Evolutionary conservation across 768 basidiomycete genomes (phyloP), one percentile per base, ranked within the genome.

Genomic region (Inosperma sp.): DNA sequence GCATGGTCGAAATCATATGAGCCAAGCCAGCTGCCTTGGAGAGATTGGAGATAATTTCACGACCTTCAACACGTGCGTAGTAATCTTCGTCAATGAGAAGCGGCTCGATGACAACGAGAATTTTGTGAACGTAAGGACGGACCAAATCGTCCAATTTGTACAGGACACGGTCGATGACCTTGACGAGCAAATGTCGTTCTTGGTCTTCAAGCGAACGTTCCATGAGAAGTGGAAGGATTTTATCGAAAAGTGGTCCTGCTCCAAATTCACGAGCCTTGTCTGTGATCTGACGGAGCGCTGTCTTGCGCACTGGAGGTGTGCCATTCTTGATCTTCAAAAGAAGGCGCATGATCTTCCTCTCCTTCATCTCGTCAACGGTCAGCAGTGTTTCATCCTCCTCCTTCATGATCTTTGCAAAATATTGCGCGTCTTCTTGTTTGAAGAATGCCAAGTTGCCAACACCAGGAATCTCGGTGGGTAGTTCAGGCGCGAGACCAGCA

Each of bases 1-100:
- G 88, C 95, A 99, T 98, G 16, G 95, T 99, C 29, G 96, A 99
- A 61, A 99, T 99, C 96, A 99, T 98, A 72, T 99, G 96, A 2
- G 96, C 95, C 21, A 99, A 85, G 70, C 96, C 96, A 25, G 94
- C 95, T 9, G 96, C 96, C 70, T 98, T 99, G 23, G 96, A 95
- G 34, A 98, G 75, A 68, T 98, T 99, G 60, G 92, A 95, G 59
- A 98, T 99, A 66, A 99, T 98, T 74, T 99, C 96, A 27, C 95
- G 92, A 57, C 96, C 96, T 72, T 98, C 96, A 35, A 97, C 93
- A 68, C 93, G 90, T 39, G 88, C 88, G 59, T 91, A 93, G 69
- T 92, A 92, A 65, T 98, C 96, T 67, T 97, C 95, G 68, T 99
- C 95, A 62, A 98, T 98, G 64, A 99, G 83, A 7, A 99, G 79